phyloP scores from a whole-genome alignment of 495 filamentous ascomycete genomes.

The Aspergillus bridgeri region DNA sequence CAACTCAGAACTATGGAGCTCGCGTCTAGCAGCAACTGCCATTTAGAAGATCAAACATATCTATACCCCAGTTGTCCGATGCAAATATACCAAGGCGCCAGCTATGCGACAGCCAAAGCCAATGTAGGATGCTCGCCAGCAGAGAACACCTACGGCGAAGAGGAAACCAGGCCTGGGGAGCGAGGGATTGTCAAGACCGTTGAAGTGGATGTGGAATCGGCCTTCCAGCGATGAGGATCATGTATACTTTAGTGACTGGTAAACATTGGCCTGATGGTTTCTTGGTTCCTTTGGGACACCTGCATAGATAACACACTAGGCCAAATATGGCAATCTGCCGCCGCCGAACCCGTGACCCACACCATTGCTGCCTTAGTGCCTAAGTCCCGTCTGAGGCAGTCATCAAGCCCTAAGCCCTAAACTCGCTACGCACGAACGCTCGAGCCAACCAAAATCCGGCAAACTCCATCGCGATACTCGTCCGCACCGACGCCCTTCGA shows the following conservation, averaged over 20 bases:
- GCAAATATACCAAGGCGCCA: constrained; percentile 10
- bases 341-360: not conserved
- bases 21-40: not conserved
- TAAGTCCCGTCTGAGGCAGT: not conserved
- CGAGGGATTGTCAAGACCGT: constrained; percentile 24
- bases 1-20: not conserved
- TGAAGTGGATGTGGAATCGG: constrained; percentile 24
- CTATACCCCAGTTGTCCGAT: not conserved
- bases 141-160: constrained; percentile 1
- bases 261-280: no score
- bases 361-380: not conserved
- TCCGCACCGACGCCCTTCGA: constrained; percentile 35
- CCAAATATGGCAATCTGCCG: not conserved
- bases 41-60: no score
- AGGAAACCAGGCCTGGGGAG: not conserved
- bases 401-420: constrained; percentile 23
- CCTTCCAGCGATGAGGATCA: not conserved
- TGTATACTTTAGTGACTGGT: not conserved
- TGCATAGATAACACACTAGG: constrained; percentile 5
- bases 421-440: constrained; percentile 25
- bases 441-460: constrained; percentile 34
- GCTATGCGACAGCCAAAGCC: constrained; percentile 13
- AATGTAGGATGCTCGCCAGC: not conserved
- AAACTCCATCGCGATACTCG: constrained; percentile 32
- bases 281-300: no score